Conservation (phyloP, 805 yeast genomes). For the Saccharomyces eubayanus region DNA sequence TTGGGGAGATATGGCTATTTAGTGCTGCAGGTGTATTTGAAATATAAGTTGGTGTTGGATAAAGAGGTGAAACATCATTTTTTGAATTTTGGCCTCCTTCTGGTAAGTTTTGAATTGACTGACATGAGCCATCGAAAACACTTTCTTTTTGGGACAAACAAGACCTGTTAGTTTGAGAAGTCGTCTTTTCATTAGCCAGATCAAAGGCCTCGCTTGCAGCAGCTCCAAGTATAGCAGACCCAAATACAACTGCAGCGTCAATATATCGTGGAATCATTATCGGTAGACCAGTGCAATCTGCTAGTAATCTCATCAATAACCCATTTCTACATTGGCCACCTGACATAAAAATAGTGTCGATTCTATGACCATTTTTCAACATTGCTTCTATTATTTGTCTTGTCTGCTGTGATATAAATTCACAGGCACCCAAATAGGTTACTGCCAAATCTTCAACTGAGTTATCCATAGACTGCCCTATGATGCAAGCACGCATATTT, state of each 20-base stretch:
- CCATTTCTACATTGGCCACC: constrained; percentile 97
- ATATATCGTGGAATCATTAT: constrained; percentile 88
- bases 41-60: constrained; percentile 76
- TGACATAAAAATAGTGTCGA: constrained; percentile 73
- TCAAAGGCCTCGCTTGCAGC: constrained; percentile 71
- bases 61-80: constrained; percentile 46
- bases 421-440: constrained; percentile 87
- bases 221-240: constrained; percentile 91
- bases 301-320: constrained; percentile 77
- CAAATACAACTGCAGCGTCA: constrained; percentile 95
- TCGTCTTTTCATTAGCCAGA: constrained; percentile 9
- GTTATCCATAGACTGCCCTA: constrained; percentile 87
- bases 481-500: constrained; percentile 80
- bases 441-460: constrained; percentile 79
- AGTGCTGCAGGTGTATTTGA: constrained; percentile 43
- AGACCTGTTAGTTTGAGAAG: constrained; percentile 10
- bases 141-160: constrained; percentile 10
- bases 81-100: constrained; percentile 1
- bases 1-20: background rate
- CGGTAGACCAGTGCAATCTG: constrained; percentile 88
- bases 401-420: constrained; percentile 95
- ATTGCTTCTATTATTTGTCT: constrained; percentile 87
- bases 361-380: constrained; percentile 69
- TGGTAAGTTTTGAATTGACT: constrained; percentile 4
- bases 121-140: constrained; percentile 3